Base-by-base conservation (phyloP, 1,284 basidiomycete genomes). In the Microbotryum scabiosae region DNA sequence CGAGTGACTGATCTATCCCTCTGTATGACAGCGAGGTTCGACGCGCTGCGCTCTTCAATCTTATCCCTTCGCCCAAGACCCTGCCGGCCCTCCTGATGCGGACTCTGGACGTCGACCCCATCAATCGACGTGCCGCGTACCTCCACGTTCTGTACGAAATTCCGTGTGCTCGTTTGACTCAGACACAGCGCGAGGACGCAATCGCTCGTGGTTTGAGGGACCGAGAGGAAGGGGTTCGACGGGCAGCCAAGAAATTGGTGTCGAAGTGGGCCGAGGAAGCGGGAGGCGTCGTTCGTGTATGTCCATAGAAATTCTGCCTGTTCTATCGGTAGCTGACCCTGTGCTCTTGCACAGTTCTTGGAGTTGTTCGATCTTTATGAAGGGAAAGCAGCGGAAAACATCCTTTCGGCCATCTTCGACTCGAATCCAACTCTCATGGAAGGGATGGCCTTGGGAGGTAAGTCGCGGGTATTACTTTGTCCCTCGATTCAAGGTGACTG, bases 141-240 rank as follows among this genome's bases (percentile, higher is more conserved):
- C 79, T 85, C 1, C 79, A 82, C 23, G 81, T 88, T 1, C 73
- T 78, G 66, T 71, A 26, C 6, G 82, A 84, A 49, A 75, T 85
- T 0, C 82, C 82, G 2, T 83, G 86, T 3, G 81, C 84, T 12
- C 81, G 82, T 10, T 78, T 92, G 41, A 82, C 82, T 0, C 85
- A 89, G 25, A 79, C 83, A 0, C 88, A 92, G 73, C 82, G 90
- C 25, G 88, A 91, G 71, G 78, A 84, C 57, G 79, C 90, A 25
- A 82, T 92, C 18, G 82, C 84, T 50, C 84, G 87, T 66, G 93
- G 93, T 0, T 79, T 97, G 4, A 87, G 89, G 0, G 94, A 97
- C 74, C 81, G 93, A 52, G 92, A 96, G 67, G 82, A 84, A 0
- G 79, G 76, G n/a, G 92, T 97, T 6, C 80, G 86, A 46, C 81